phyloP scores from a whole-genome alignment of 176 grass and related monocot genomes.

The Raddia distichophylla region DNA sequence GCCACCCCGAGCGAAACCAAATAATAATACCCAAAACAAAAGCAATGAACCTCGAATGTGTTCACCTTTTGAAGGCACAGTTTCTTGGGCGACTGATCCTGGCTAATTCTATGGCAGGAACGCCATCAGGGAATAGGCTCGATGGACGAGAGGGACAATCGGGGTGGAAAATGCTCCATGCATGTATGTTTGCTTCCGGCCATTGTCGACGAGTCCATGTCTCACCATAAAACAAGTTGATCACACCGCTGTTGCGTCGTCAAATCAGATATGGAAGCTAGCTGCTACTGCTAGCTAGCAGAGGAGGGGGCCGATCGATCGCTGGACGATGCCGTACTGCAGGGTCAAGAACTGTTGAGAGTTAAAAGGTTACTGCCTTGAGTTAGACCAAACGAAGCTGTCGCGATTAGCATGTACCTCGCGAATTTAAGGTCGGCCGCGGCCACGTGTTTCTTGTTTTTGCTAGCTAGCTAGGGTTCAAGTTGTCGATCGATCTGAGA shows the following conservation, averaged over 20 bases:
- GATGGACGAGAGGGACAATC: slow-evolving; percentile 26
- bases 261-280: slow-evolving; percentile 36
- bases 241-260: slow-evolving; percentile 36
- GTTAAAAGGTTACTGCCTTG: slow-evolving; percentile 29
- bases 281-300: background rate
- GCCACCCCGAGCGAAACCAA: background rate
- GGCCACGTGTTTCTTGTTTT: slow-evolving; percentile 41
- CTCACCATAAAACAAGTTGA: slow-evolving; percentile 6
- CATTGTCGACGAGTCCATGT: slow-evolving; percentile 31
- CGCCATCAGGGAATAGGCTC: slow-evolving; percentile 13
- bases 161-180: slow-evolving; percentile 9
- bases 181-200: slow-evolving; percentile 2
- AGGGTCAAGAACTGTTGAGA: background rate
- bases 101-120: slow-evolving; percentile 32
- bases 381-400: slow-evolving; percentile 30
- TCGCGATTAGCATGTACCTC: slow-evolving; percentile 9
- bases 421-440: background rate
- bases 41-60: background rate
- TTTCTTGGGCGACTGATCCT: background rate
- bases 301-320: background rate
- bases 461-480: background rate
- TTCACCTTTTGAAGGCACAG: background rate
- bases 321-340: background rate
- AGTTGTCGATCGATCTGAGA: background rate
- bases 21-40: background rate